These are phyloP conservation scores for Nicotiana rustica DNA, from an alignment of 305 asterid genomes.

Conservation along the genomic window DNA sequence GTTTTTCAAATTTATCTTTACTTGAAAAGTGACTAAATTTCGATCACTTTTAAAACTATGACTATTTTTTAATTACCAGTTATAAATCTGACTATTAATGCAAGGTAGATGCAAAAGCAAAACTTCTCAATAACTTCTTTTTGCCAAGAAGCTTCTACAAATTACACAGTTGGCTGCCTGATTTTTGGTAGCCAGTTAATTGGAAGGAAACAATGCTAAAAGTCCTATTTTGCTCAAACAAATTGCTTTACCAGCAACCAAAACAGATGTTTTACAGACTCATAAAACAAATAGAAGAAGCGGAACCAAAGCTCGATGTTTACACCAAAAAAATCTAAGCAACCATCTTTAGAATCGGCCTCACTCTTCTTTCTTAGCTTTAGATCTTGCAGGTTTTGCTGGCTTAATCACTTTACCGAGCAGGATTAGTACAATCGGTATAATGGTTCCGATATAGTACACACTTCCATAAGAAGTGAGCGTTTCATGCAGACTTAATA, in stretches of 20 bases:
- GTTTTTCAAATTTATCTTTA: no score
- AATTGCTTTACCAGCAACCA: not conserved
- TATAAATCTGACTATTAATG: not conserved
- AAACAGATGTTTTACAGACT: not conserved
- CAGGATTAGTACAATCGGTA: slow-evolving; percentile 67
- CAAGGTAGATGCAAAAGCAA: not conserved
- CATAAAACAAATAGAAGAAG: not conserved
- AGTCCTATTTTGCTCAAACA: not conserved
- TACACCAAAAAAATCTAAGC: not conserved
- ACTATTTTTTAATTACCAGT: no score
- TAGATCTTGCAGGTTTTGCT: slow-evolving; percentile 71
- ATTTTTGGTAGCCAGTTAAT: slow-evolving; percentile 10
- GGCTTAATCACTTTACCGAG: slow-evolving; percentile 84
- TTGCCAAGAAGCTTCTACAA: not conserved
- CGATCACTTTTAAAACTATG: no score
- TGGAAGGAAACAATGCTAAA: slow-evolving; percentile 5
- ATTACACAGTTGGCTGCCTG: not conserved
- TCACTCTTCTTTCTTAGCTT: slow-evolving; percentile 78
- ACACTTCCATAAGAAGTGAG: slow-evolving; percentile 82
- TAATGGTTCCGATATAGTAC: slow-evolving; percentile 80
- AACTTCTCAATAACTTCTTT: not conserved
- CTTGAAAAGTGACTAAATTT: no score
- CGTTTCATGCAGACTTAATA: slow-evolving; percentile 83
- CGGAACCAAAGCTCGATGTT: not conserved
- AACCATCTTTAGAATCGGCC: slow-evolving; percentile 36